These are phyloP conservation scores for Coniosporium tulheliwenetii DNA, from an alignment of 2,329 filamentous ascomycete species.

Conservation along the genomic window DNA sequence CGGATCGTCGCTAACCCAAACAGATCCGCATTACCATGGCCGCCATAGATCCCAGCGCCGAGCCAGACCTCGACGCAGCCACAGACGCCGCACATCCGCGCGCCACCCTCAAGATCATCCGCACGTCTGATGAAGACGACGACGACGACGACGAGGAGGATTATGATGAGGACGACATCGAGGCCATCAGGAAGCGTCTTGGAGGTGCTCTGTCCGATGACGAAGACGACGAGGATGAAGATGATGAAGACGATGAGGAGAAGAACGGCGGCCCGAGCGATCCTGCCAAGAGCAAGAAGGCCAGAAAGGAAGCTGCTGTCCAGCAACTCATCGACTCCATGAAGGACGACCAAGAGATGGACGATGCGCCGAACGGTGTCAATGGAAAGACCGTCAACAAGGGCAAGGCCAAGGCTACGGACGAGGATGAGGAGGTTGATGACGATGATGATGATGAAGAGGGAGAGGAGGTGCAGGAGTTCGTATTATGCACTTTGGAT, in stretches of 20 bases:
- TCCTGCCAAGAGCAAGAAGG: conserved; percentile 77
- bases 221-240: conserved; percentile 32
- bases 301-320: conserved; percentile 59
- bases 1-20: conserved; percentile 34
- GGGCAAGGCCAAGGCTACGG: conserved; percentile 41
- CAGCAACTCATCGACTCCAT: conserved; percentile 53
- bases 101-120: conserved; percentile 83
- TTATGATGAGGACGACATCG: conserved; percentile 47
- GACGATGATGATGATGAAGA: conserved; percentile 35
- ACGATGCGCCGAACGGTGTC: conserved; percentile 38
- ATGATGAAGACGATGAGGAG: conserved; percentile 52
- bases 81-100: conserved; percentile 37
- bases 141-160: conserved; percentile 48
- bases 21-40: conserved; percentile 98
- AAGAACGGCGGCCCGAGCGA: conserved; percentile 83
- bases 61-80: conserved; percentile 11
- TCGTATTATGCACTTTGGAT: conserved; percentile 90
- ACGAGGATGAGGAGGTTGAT: conserved; percentile 31
- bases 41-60: conserved; percentile 78
- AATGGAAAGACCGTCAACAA: conserved; percentile 28
- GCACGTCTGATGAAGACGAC: conserved; percentile 48
- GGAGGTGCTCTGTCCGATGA: conserved; percentile 26
- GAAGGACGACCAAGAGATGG: conserved; percentile 56
- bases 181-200: conserved; percentile 24
- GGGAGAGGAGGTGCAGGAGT: conserved; percentile 64